Base-by-base conservation (phyloP, 1,284 basidiomycete species). In the Malassezia nana region DNA sequence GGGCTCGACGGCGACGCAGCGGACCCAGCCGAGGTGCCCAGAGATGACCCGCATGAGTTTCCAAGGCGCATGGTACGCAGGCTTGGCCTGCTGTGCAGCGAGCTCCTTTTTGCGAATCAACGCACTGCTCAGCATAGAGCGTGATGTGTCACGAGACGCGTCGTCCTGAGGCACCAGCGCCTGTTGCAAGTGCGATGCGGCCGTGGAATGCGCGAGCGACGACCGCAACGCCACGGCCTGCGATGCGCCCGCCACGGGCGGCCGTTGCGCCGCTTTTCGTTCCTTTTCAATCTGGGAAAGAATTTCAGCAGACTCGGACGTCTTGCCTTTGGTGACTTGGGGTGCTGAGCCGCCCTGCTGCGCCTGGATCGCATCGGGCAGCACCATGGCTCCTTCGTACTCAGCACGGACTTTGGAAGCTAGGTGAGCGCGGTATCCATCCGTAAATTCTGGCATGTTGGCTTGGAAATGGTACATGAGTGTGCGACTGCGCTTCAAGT, bases 11-110 rank as follows among this genome's bases (percentile, higher is more conserved):
- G 92, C 89, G 15, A 88, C 84, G 64, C 85, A 86, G 52, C 92
- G 82, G n/a, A 98, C 92, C 94, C 94, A 98, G 7, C 94, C 92
- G 60, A 98, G 77, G 75, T 99, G 92, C 0, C 92, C 92, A 1
- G 90, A 95, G 59, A 98, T 96, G 67, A 99, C 94, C 48, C 91
- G 86, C 64, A 85, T 81, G 50, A 99, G 84, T 77, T 95, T 95
- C 92, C 92, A 74, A 66, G 85, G 86, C 6, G 92, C 83, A 68
- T 99, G 92, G 74, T 88, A 95, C 7, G 84, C 86, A 2, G 92
- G 94, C 75, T 95, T 92, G 66, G 94, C 82, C 28, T 53, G 89
- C 88, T 78, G 92, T 89, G 48, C 59, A 3, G 60, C 66, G 52
- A 62, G 54, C 39, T 68, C 69, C 49, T 67, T 67, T 56, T 69